Evolutionary conservation across 23 red algal species (phyloP).

Genomic region (Cyanidioschyzon merolae): DNA sequence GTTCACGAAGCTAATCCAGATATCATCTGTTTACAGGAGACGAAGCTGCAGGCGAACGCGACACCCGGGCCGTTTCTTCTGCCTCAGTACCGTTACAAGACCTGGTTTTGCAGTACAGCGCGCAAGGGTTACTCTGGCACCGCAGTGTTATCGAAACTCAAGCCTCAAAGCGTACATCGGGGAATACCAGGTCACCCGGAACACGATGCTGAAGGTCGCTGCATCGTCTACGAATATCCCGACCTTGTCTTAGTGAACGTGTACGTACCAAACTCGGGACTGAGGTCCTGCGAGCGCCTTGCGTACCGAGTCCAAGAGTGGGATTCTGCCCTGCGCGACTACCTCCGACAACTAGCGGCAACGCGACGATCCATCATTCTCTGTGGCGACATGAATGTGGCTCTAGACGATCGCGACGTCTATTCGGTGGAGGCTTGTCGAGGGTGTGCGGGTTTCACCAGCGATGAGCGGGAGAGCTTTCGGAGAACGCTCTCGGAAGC

Average conservation of each 20-base stretch:
- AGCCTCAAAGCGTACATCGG: background rate
- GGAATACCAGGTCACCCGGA: constrained; percentile 17
- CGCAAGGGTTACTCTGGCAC: constrained; percentile 32
- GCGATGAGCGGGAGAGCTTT: background rate
- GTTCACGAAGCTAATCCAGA: background rate
- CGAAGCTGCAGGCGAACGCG: constrained; percentile 25
- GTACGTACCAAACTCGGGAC: constrained; percentile 36
- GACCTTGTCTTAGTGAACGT: constrained; percentile 22
- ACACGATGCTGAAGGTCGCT: constrained; percentile 25
- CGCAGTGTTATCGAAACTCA: constrained; percentile 12
- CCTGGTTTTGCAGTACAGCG: constrained; percentile 25
- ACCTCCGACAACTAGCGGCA: background rate
- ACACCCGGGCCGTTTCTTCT: background rate
- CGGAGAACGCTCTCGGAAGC: background rate
- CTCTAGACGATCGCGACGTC: background rate
- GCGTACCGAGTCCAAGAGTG: background rate
- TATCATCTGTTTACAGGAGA: constrained; percentile 38
- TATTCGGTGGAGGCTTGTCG: constrained; percentile 5
- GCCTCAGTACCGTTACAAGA: constrained; percentile 7
- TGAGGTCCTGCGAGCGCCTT: background rate
- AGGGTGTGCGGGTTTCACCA: background rate
- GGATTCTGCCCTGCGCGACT: constrained; percentile 1
- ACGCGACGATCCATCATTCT: background rate
- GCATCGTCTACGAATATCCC: constrained; percentile 19
- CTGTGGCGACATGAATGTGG: constrained; percentile 15